These are phyloP conservation scores for Huntiella savannae DNA, from an alignment of 2,329 filamentous ascomycete genomes.

Conservation along the genomic window DNA sequence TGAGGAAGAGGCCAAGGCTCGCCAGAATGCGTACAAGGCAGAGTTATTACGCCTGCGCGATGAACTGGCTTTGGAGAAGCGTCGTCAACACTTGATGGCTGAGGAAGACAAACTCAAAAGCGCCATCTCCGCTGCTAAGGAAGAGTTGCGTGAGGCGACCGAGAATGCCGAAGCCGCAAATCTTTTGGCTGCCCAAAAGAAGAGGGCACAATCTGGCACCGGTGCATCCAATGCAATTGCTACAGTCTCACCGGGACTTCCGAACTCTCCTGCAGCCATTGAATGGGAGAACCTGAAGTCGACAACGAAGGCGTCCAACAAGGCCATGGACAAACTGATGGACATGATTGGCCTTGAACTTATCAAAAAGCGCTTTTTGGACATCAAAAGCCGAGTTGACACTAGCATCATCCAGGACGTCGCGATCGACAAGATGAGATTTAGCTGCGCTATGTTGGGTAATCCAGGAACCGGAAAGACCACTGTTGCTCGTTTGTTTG, in stretches of 20 bases:
- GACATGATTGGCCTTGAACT: slow-evolving; percentile 50
- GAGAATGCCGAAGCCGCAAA: neutral
- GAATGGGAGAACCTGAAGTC: slow-evolving; percentile 43
- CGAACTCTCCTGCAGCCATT: slow-evolving; percentile 18
- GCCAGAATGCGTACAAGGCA: slow-evolving; percentile 25
- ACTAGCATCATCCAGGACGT: slow-evolving; percentile 36
- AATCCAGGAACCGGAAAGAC: slow-evolving; percentile 72
- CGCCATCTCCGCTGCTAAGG: too few relatives aligned
- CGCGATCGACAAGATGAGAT: slow-evolving; percentile 36
- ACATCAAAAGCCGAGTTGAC: slow-evolving; percentile 45
- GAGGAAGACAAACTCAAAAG: slow-evolving; percentile 14
- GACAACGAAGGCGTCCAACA: slow-evolving; percentile 29
- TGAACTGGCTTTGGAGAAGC: slow-evolving; percentile 30
- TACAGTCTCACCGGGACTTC: too few relatives aligned
- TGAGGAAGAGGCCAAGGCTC: slow-evolving; percentile 26
- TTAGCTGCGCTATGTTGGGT: slow-evolving; percentile 36
- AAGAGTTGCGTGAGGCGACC: too few relatives aligned
- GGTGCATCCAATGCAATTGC: neutral
- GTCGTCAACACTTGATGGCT: slow-evolving; percentile 23
- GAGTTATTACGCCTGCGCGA: slow-evolving; percentile 31
- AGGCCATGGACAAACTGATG: slow-evolving; percentile 45
- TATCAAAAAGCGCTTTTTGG: slow-evolving; percentile 45
- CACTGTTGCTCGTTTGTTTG: slow-evolving; percentile 54
- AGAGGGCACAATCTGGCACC: neutral
- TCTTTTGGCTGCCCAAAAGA: neutral